Evolutionary conservation across 805 yeast species (phyloP), one percentile per base, ranked within the genome.

Genomic region (Kodamaea jinghongensis): DNA sequence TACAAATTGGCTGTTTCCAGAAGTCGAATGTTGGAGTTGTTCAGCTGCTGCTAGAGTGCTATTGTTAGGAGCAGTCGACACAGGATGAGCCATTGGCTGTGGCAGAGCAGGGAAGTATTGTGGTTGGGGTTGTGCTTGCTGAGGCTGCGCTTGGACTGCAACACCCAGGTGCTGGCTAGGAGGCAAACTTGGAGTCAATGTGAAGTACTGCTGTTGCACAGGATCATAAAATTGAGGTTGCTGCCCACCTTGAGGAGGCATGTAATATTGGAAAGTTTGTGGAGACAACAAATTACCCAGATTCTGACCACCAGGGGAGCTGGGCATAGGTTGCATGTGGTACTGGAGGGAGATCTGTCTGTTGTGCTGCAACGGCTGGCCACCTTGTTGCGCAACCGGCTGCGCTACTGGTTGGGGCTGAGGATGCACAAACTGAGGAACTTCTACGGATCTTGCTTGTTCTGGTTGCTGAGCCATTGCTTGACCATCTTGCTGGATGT

Each of bases 191-290:
- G 71, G 71, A 17, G 66, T 60, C 30, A 68, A 53, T 9, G 68
- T 68, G 43, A 55, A 68, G 41, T 62, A 67, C 43, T 67, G 73
- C 49, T 68, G 73, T 52, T 63, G 70, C 5, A 65, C 65, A 1
- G 73, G 73, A 42, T 68, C 73, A 47, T 66, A 69, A 41, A 63
- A 65, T 45, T 65, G 73, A 4, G 67, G 61, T 42, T 57, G 69
- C 43, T 45, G 61, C 28, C 51, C 45, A 7, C 44, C 49, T 39
- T 49, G 55, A 36, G 52, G 41, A 25, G 48, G 45, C n/a, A 55
- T 39, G 32, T 51, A 48, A 40, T 52, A 48, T 50, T 52, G 61
- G 41, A 48, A 49, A 40, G 36, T 37, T 23, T 49, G 49, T 20
- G 53, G 53, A n/a, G 46, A 38, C 48, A 44, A 16, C 49, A 36